phyloP scores from a whole-genome alignment of 2,329 filamentous ascomycete genomes.

The Colletotrichum karsti region DNA sequence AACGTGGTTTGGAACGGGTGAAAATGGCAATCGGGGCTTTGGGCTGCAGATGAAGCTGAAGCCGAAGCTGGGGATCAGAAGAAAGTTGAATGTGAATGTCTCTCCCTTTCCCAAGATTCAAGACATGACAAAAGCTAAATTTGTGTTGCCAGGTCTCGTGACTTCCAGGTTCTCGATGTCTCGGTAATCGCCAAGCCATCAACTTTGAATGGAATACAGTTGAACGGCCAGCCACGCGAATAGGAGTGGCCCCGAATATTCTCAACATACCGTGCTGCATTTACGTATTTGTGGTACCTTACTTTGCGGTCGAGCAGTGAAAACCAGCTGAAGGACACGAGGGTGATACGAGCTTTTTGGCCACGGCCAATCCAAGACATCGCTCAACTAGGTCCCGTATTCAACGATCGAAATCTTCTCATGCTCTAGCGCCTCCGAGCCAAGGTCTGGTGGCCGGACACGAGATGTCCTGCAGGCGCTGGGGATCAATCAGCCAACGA shows the following conservation, averaged over 20 bases:
- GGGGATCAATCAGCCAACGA: neutral
- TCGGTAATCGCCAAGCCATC: constrained; percentile 9
- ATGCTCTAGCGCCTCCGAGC: neutral
- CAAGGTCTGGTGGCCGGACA: constrained; percentile 3
- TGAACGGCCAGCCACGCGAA: neutral
- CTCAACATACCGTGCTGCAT: neutral
- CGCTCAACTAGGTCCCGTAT: neutral
- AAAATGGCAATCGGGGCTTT: neutral
- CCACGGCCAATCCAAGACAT: neutral
- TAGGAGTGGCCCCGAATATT: neutral
- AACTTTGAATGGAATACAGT: neutral
- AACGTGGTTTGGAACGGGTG: neutral
- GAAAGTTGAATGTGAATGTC: neutral
- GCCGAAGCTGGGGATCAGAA: neutral
- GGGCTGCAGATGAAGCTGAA: neutral
- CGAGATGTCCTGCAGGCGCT: constrained; percentile 10
- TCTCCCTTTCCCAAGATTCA: neutral
- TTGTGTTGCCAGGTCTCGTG: neutral
- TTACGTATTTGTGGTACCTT: neutral
- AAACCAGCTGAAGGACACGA: neutral
- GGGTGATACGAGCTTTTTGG: neutral
- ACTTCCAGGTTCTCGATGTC: neutral
- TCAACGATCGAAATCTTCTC: neutral
- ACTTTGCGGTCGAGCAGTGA: neutral
- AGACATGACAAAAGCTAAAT: neutral